These are phyloP conservation scores for Fraxinus greggii DNA, from an alignment of 305 asterid genomes.

Conservation along the genomic window DNA sequence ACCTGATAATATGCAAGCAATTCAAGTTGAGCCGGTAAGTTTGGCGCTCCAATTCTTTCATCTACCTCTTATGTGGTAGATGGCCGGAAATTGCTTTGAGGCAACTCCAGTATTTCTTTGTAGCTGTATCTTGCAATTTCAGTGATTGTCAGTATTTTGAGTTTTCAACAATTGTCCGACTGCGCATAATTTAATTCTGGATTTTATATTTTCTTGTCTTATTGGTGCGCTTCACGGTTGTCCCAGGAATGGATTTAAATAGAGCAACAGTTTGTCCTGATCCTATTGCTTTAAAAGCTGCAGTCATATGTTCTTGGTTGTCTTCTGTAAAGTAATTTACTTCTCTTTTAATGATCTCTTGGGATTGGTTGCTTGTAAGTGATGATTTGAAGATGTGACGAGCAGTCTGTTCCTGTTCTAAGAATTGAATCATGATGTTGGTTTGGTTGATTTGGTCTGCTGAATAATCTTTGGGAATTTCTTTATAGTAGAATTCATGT, in stretches of 20 bases:
- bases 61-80: slow-evolving; percentile 11
- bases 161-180: slow-evolving; percentile 1
- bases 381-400: not conserved
- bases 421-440: not conserved
- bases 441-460: not conserved
- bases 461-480: not conserved
- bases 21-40: slow-evolving; percentile 96
- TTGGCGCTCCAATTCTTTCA: slow-evolving; percentile 14
- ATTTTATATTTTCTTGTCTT: not conserved
- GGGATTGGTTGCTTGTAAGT: not conserved
- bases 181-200: not conserved
- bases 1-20: slow-evolving; percentile 98
- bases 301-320: not conserved
- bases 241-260: not conserved
- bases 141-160: not conserved
- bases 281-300: not conserved
- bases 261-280: not conserved
- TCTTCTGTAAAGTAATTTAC: not conserved
- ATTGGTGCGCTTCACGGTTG: not conserved
- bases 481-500: not conserved
- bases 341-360: not conserved
- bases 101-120: slow-evolving; percentile 1
- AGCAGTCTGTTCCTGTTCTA: not conserved
- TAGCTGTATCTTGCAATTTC: not conserved
- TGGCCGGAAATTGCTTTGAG: slow-evolving; percentile 5